Evolutionary conservation across 805 yeast genomes (phyloP).

Genomic region (Komagataella phaffii): DNA sequence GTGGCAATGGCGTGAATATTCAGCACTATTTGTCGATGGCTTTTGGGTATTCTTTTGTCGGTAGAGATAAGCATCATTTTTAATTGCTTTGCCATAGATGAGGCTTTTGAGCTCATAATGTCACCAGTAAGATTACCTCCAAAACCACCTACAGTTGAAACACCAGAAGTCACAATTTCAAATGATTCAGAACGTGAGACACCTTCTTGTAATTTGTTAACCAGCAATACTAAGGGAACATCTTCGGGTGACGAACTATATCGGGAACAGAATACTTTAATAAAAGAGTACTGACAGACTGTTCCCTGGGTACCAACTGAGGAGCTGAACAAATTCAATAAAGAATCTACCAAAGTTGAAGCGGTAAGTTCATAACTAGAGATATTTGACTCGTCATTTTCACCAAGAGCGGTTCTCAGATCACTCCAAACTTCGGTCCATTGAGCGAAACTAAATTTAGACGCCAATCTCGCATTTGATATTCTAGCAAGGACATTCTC

Average conservation of each 20-base stretch:
- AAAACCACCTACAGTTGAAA: conserved; percentile 1
- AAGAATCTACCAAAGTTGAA: conserved; percentile 43
- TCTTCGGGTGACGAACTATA: conserved; percentile 16
- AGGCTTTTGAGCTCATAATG: conserved; percentile 23
- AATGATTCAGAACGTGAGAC: conserved; percentile 64
- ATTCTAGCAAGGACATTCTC: neutral
- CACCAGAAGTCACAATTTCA: conserved; percentile 41
- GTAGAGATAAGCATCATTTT: conserved; percentile 37
- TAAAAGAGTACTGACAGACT: conserved; percentile 30
- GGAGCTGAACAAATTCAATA: conserved; percentile 17
- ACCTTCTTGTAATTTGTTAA: conserved; percentile 56
- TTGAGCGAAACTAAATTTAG: neutral
- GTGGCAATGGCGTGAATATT: conserved; percentile 52
- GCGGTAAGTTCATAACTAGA: conserved; percentile 69
- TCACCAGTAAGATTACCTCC: conserved; percentile 14
- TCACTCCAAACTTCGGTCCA: neutral
- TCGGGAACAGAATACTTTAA: conserved; percentile 21
- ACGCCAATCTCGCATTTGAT: neutral
- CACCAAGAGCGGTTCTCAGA: neutral
- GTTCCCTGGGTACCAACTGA: conserved; percentile 14
- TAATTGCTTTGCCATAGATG: conserved; percentile 60
- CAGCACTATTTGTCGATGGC: conserved; percentile 19
- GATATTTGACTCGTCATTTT: conserved; percentile 13
- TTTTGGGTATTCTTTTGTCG: conserved; percentile 16
- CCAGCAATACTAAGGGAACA: conserved; percentile 28